A percentile compares a stretch with the other conserved stretches of the same genome.
These are phyloP conservation scores for Hyaloscypha hepaticicola DNA, from an alignment of 495 filamentous ascomycete species.

Conservation along the genomic window DNA sequence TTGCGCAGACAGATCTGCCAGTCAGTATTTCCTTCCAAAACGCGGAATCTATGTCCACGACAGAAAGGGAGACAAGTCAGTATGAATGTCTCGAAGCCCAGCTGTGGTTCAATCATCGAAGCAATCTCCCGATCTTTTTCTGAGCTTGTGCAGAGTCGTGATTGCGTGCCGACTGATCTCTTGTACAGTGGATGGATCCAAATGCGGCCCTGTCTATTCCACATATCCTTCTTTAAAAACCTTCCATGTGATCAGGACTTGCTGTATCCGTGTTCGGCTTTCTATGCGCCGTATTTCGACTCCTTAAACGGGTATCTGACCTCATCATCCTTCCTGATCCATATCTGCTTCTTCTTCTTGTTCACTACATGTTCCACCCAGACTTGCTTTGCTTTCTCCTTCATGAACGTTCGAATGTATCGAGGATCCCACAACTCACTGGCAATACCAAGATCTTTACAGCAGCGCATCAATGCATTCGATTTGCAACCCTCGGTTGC, in stretches of 20 bases:
- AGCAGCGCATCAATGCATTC: slow-evolving; percentile 94
- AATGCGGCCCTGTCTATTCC: slow-evolving; percentile 4
- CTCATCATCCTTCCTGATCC: slow-evolving; percentile 80
- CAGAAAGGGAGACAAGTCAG: too few relatives aligned
- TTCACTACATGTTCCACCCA: slow-evolving; percentile 79
- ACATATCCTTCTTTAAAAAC: neutral
- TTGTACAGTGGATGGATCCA: neutral
- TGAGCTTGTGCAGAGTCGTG: neutral
- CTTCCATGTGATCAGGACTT: neutral
- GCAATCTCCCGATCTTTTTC: neutral
- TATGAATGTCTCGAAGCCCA: neutral
- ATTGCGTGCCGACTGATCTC: neutral
- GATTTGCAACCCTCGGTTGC: slow-evolving; percentile 96
- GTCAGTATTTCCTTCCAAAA: too few relatives aligned
- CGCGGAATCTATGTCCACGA: too few relatives aligned
- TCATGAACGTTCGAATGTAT: slow-evolving; percentile 74
- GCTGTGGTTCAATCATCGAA: neutral
- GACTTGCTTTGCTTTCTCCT: slow-evolving; percentile 63
- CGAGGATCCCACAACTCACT: slow-evolving; percentile 96
- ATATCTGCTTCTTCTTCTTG: slow-evolving; percentile 88
- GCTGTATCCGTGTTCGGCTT: neutral
- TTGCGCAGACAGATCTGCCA: too few relatives aligned
- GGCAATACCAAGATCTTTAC: slow-evolving; percentile 94
- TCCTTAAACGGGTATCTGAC: slow-evolving; percentile 80
- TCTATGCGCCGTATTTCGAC: slow-evolving; percentile 40